Percentiles rank a stretch among this genome's conserved stretches.
Evolutionary conservation across 148 eudicot genomes (phyloP).

Genomic region (Silene latifolia): DNA sequence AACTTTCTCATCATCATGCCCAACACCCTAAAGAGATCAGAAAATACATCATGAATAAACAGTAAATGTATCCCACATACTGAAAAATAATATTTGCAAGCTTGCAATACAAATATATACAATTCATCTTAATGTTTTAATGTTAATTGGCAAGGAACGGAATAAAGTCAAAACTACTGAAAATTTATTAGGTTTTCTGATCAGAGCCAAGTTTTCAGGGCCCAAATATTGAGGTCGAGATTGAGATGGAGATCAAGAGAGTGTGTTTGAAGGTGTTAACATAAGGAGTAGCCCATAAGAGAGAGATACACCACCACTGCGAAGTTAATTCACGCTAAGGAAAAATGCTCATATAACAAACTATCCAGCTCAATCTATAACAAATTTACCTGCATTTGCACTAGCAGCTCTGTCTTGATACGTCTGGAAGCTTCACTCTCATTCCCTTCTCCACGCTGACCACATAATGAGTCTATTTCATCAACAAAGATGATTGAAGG

Average conservation of each 20-base stretch:
- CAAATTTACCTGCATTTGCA: slow-evolving; percentile 90
- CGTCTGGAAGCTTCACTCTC: slow-evolving; percentile 99
- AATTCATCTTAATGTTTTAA: neutral
- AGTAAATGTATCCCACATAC: neutral
- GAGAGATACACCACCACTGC: no score
- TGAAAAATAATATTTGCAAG: no score
- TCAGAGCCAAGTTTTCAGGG: neutral
- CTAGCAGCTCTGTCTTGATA: slow-evolving; percentile 95
- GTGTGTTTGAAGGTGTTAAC: no score
- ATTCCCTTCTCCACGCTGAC: slow-evolving; percentile 99
- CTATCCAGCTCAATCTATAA: neutral
- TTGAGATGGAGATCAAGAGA: no score
- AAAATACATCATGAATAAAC: slow-evolving; percentile 1
- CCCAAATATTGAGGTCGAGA: no score
- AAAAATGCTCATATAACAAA: neutral
- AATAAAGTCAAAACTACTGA: neutral
- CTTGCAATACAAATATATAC: neutral
- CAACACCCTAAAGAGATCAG: slow-evolving; percentile 65
- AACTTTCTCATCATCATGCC: slow-evolving; percentile 93
- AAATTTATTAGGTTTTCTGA: neutral
- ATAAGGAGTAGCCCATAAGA: no score
- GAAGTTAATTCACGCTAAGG: neutral
- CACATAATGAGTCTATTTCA: slow-evolving; percentile 98
- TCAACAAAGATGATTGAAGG: slow-evolving; percentile 93
- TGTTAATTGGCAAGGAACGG: neutral